Percentiles rank a stretch among this genome's conserved stretches.
Evolutionary conservation across 805 yeast species (phyloP).

Genomic region (Ascoidea rubescens): DNA sequence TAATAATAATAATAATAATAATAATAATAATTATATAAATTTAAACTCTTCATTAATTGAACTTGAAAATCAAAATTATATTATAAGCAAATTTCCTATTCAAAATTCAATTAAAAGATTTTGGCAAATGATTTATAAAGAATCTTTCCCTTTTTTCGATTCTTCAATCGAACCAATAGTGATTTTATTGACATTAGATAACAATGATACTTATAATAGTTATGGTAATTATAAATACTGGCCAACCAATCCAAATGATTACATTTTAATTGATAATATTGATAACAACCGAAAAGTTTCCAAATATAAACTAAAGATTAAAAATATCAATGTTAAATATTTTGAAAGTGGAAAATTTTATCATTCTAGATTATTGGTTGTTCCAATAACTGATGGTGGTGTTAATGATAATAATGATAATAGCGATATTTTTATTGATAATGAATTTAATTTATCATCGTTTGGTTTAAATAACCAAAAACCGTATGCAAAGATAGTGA

Average conservation of each 20-base stretch:
- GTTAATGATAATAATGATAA: slow-evolving; percentile 10
- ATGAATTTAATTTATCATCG: no score
- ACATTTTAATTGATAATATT: no score
- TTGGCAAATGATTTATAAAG: slow-evolving; percentile 57
- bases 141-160: slow-evolving; percentile 34
- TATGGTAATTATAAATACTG: slow-evolving; percentile 81
- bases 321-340: slow-evolving; percentile 1
- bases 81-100: slow-evolving; percentile 73
- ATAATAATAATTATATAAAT: slow-evolving; percentile 29
- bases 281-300: slow-evolving; percentile 6
- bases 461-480: slow-evolving; percentile 10
- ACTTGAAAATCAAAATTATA: slow-evolving; percentile 21
- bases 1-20: no score
- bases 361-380: slow-evolving; percentile 21
- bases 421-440: slow-evolving; percentile 13
- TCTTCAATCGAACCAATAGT: slow-evolving; percentile 35
- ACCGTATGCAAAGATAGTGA: slow-evolving; percentile 25
- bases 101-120: slow-evolving; percentile 60
- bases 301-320: slow-evolving; percentile 10
- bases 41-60: slow-evolving; percentile 70
- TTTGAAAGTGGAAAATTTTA: slow-evolving; percentile 21
- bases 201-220: slow-evolving; percentile 42
- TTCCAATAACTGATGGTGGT: slow-evolving; percentile 8
- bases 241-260: slow-evolving; percentile 25
- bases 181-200: slow-evolving; percentile 66